Conservation (phyloP, 192 early-diverging fungal genomes). For the Umbelopsis sp. region DNA sequence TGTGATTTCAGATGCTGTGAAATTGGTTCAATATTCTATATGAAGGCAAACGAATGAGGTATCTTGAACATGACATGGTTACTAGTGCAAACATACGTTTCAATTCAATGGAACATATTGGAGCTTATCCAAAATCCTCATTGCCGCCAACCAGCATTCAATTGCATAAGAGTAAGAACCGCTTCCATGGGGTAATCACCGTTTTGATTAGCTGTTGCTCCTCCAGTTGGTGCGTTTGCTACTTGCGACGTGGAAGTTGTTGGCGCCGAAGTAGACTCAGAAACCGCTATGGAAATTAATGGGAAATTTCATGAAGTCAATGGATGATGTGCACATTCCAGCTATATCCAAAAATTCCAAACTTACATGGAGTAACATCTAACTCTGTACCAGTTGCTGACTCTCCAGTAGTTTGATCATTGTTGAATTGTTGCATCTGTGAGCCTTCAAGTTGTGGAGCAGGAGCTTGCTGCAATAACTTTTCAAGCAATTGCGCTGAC, state of each 20-base stretch:
- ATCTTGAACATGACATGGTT: not conserved
- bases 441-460: not conserved
- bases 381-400: not conserved
- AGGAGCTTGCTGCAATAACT: conserved; percentile 9
- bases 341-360: not conserved
- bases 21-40: not conserved
- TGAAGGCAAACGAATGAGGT: not conserved
- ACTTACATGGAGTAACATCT: not conserved
- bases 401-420: not conserved
- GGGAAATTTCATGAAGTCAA: not conserved
- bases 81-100: not conserved
- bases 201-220: conserved; percentile 24
- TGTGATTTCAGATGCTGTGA: not conserved
- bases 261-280: not conserved
- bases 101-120: not conserved
- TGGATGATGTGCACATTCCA: not conserved
- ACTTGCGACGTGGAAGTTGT: not conserved
- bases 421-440: not conserved
- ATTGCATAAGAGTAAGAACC: conserved; percentile 48
- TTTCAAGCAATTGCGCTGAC: conserved; percentile 7
- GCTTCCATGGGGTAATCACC: conserved; percentile 51
- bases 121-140: not conserved
- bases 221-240: conserved; percentile 17
- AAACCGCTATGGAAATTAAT: not conserved
- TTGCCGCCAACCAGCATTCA: conserved; percentile 47